phyloP scores from a whole-genome alignment of 768 basidiomycete species.

The Daedaleopsis nitida region DNA sequence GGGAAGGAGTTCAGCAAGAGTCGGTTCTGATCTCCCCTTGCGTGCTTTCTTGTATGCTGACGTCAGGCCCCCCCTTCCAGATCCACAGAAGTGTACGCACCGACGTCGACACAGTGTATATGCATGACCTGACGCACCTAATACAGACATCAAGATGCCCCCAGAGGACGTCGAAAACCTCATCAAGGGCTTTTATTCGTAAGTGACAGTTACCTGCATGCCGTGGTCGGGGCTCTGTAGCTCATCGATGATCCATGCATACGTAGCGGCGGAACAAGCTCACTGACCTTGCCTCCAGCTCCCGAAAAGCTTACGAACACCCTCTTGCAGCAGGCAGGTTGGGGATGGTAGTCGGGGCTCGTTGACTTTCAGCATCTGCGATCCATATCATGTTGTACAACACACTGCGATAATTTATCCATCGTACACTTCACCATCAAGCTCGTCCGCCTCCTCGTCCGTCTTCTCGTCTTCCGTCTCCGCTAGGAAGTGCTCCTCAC shows the following conservation, averaged over 20 bases:
- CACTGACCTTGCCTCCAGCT: slow-evolving; percentile 16
- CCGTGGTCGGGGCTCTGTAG: not conserved
- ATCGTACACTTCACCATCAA: not conserved
- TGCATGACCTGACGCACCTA: not conserved
- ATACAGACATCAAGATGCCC: slow-evolving; percentile 75
- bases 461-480: not conserved
- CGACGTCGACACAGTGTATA: not conserved
- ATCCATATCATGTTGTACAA: slow-evolving; percentile 5
- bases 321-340: slow-evolving; percentile 30
- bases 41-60: slow-evolving; percentile 5
- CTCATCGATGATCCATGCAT: not conserved
- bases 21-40: slow-evolving; percentile 36
- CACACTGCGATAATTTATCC: not conserved
- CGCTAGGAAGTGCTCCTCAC: no score
- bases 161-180: slow-evolving; percentile 74
- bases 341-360: slow-evolving; percentile 25
- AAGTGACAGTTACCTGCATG: not conserved
- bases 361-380: no score
- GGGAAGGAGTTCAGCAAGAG: slow-evolving; percentile 89
- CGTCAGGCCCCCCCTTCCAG: slow-evolving; percentile 33
- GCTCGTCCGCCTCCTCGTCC: no score
- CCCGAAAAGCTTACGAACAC: slow-evolving; percentile 27
- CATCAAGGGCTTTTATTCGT: slow-evolving; percentile 60
- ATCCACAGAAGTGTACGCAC: slow-evolving; percentile 69
- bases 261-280: slow-evolving; percentile 17